phyloP scores from a whole-genome alignment of 495 filamentous ascomycete species.

The Talaromyces ruber region DNA sequence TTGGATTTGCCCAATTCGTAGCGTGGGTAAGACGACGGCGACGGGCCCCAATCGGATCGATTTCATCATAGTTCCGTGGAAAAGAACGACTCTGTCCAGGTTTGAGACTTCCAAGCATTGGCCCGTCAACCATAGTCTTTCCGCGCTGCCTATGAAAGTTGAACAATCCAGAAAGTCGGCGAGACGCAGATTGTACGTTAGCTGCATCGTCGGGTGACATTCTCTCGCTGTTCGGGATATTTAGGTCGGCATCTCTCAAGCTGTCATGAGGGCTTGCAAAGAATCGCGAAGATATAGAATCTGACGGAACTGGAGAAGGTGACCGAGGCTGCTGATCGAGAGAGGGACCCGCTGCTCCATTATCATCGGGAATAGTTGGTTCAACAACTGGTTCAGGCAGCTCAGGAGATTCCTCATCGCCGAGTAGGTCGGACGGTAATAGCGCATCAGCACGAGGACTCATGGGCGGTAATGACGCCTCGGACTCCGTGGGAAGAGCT shows the following conservation, averaged over 20 bases:
- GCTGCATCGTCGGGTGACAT: slow-evolving; percentile 29
- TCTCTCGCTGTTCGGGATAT: slow-evolving; percentile 10
- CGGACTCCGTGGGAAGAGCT: slow-evolving; percentile 31
- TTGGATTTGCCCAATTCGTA: slow-evolving; percentile 52
- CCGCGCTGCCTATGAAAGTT: slow-evolving; percentile 60
- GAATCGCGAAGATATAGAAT: slow-evolving; percentile 51
- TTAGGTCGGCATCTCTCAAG: slow-evolving; percentile 31
- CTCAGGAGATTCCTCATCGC: slow-evolving; percentile 61
- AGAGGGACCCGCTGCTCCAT: slow-evolving; percentile 22
- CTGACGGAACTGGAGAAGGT: slow-evolving; percentile 63
- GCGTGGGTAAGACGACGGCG: slow-evolving; percentile 55
- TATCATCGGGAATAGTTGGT: slow-evolving; percentile 14
- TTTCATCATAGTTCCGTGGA: slow-evolving; percentile 57
- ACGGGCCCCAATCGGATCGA: slow-evolving; percentile 60
- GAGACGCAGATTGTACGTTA: slow-evolving; percentile 35
- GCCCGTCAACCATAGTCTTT: slow-evolving; percentile 61
- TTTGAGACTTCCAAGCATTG: slow-evolving; percentile 64
- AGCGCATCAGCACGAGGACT: slow-evolving; percentile 73
- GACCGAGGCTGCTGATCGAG: slow-evolving; percentile 41
- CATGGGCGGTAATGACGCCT: slow-evolving; percentile 56
- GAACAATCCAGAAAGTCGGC: slow-evolving; percentile 53
- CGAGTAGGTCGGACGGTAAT: slow-evolving; percentile 71
- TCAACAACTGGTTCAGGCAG: slow-evolving; percentile 33
- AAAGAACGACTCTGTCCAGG: slow-evolving; percentile 76
- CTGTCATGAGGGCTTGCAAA: slow-evolving; percentile 61